A percentile compares a stretch with the other conserved stretches of the same genome.
These are phyloP conservation scores for Cladosporium sp. DNA, from an alignment of 2,329 filamentous ascomycete genomes.

Conservation along the genomic window DNA sequence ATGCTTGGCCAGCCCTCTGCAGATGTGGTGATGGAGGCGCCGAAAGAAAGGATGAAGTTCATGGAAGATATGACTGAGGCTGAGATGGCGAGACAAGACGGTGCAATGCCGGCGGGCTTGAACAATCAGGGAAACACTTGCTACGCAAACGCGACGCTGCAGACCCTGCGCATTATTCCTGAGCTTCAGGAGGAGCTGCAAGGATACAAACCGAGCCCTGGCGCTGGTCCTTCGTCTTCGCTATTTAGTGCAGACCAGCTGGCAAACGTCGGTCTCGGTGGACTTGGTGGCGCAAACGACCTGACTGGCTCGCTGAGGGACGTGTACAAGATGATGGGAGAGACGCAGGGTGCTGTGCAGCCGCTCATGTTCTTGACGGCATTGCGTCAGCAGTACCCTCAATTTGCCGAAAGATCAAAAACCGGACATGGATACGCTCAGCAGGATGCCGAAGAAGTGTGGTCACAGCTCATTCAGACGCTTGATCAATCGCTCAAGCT, in stretches of 20 bases:
- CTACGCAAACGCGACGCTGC: slow-evolving; percentile 96
- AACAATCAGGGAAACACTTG: slow-evolving; percentile 95
- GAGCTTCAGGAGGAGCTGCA: slow-evolving; percentile 77
- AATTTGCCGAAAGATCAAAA: slow-evolving; percentile 85
- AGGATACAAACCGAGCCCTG: slow-evolving; percentile 46
- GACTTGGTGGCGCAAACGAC: slow-evolving; percentile 57
- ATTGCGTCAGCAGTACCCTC: slow-evolving; percentile 73
- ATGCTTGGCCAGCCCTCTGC: slow-evolving; percentile 89
- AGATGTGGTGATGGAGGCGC: slow-evolving; percentile 56
- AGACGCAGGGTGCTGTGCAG: slow-evolving; percentile 80
- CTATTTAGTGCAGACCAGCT: slow-evolving; percentile 31
- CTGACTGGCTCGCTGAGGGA: slow-evolving; percentile 71
- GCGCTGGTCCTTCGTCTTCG: slow-evolving; percentile 20
- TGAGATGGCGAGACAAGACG: slow-evolving; percentile 74
- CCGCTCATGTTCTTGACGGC: slow-evolving; percentile 77
- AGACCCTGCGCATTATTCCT: slow-evolving; percentile 79
- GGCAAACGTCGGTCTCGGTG: slow-evolving; percentile 50
- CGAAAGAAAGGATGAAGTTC: slow-evolving; percentile 78
- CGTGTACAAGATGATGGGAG: slow-evolving; percentile 81
- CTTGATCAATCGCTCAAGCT: slow-evolving; percentile 71
- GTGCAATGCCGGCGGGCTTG: slow-evolving; percentile 80
- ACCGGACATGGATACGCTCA: slow-evolving; percentile 84
- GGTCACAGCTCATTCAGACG: slow-evolving; percentile 88
- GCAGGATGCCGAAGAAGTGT: slow-evolving; percentile 96
- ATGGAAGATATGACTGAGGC: slow-evolving; percentile 97